Percentiles rank a stretch among this genome's conserved stretches.
Conservation (phyloP, 2,329 filamentous ascomycete species). For the Ophiostoma himal-ulmi region DNA sequence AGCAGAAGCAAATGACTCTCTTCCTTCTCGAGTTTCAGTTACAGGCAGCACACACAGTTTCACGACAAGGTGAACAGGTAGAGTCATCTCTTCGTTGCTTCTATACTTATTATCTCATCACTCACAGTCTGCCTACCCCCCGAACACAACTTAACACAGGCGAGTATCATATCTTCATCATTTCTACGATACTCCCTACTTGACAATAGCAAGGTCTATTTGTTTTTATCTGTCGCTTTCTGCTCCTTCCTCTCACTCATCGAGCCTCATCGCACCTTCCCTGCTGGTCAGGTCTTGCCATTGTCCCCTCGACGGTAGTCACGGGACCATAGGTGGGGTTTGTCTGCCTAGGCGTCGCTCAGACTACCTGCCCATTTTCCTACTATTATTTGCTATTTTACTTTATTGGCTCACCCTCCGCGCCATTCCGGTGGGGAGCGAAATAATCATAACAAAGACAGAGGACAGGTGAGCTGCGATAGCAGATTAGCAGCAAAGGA, state of each 20-base stretch:
- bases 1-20: not conserved
- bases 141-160: not conserved
- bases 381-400: not conserved
- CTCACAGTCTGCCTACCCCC: not conserved
- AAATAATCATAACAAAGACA: not conserved
- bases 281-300: not conserved
- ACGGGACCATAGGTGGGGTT: not conserved
- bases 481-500: too few species aligned
- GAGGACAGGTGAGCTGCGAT: too few species aligned
- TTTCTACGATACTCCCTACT: not conserved
- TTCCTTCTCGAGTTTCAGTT: not conserved
- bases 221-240: not conserved
- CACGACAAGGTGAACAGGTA: not conserved
- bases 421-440: not conserved
- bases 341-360: not conserved
- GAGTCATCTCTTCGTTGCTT: not conserved
- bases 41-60: not conserved
- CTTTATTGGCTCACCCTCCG: not conserved
- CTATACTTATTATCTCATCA: not conserved
- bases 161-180: not conserved
- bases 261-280: not conserved
- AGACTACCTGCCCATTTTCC: not conserved
- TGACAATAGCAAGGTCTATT: not conserved
- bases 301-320: not conserved
- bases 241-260: not conserved